Conservation (phyloP, 1,284 basidiomycete species). For the Cryptococcus neoformans region DNA sequence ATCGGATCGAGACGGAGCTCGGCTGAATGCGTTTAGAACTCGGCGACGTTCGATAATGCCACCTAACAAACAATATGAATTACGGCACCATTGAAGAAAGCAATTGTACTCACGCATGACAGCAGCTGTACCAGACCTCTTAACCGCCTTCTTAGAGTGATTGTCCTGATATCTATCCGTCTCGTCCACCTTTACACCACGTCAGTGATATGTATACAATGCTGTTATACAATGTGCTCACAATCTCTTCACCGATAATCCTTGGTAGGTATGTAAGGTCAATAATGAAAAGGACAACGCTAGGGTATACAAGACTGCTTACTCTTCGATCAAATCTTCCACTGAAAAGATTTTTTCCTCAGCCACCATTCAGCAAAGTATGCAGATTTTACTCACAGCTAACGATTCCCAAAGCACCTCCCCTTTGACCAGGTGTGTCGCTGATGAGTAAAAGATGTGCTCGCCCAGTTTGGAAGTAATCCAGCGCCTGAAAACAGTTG, state of each 20-base stretch:
- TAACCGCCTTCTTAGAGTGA: constrained; percentile 67
- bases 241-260: constrained; percentile 52
- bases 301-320: not conserved
- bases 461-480: constrained; percentile 85
- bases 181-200: constrained; percentile 70
- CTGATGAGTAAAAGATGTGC: constrained; percentile 89
- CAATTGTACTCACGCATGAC: constrained; percentile 61
- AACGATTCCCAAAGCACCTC: constrained; percentile 78
- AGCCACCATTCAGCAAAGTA: not conserved
- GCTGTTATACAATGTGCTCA: constrained; percentile 18
- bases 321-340: constrained; percentile 51
- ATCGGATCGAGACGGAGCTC: constrained; percentile 27
- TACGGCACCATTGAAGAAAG: not conserved
- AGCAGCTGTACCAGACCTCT: constrained; percentile 65
- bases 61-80: constrained; percentile 18
- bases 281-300: not conserved
- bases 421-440: constrained; percentile 70
- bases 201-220: not conserved
- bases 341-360: constrained; percentile 19
- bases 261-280: constrained; percentile 15
- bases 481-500: constrained; percentile 66
- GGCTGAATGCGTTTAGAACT: constrained; percentile 40
- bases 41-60: constrained; percentile 51
- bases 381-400: constrained; percentile 44
- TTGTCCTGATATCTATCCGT: constrained; percentile 86